phyloP scores from a whole-genome alignment of 768 basidiomycete species.

The Termitomyces sp. region DNA sequence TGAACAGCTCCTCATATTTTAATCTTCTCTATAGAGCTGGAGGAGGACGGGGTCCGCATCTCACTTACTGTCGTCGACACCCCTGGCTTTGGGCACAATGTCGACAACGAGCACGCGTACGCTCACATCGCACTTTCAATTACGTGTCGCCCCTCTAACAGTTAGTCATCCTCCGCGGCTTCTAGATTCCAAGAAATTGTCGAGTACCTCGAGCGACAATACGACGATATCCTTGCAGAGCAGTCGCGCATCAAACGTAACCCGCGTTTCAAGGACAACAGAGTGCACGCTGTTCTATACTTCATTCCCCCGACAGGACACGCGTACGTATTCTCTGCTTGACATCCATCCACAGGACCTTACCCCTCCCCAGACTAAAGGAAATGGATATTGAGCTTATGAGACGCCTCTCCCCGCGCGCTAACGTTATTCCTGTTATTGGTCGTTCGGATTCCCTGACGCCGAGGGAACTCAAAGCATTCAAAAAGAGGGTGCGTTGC shows the following conservation, averaged over 20 bases:
- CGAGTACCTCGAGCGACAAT: slow-evolving; percentile 85
- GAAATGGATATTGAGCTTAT: slow-evolving; percentile 95
- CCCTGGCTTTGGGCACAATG: slow-evolving; percentile 88
- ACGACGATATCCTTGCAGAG: slow-evolving; percentile 85
- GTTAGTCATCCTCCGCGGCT: slow-evolving; percentile 4
- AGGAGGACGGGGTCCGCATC: slow-evolving; percentile 89
- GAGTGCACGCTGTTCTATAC: slow-evolving; percentile 85
- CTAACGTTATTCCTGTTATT: slow-evolving; percentile 92
- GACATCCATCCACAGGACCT: background rate
- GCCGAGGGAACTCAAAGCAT: slow-evolving; percentile 72
- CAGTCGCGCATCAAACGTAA: slow-evolving; percentile 94
- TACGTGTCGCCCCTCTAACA: slow-evolving; percentile 4
- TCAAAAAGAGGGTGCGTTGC: slow-evolving; percentile 70
- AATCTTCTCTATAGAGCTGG: slow-evolving; percentile 58
- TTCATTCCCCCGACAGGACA: slow-evolving; percentile 91
- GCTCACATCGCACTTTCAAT: slow-evolving; percentile 25
- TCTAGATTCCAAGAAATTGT: slow-evolving; percentile 85
- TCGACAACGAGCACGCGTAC: slow-evolving; percentile 86
- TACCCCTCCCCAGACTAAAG: slow-evolving; percentile 49
- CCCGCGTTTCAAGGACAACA: slow-evolving; percentile 86
- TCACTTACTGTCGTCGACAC: slow-evolving; percentile 91
- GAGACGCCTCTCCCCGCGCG: slow-evolving; percentile 83
- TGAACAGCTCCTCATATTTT: background rate
- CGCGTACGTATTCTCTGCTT: slow-evolving; percentile 48
- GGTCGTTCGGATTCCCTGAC: slow-evolving; percentile 90